A percentile compares a stretch with the other conserved stretches of the same genome.
Conservation (phyloP, 1,284 basidiomycete species). For the Malassezia obtusa region DNA sequence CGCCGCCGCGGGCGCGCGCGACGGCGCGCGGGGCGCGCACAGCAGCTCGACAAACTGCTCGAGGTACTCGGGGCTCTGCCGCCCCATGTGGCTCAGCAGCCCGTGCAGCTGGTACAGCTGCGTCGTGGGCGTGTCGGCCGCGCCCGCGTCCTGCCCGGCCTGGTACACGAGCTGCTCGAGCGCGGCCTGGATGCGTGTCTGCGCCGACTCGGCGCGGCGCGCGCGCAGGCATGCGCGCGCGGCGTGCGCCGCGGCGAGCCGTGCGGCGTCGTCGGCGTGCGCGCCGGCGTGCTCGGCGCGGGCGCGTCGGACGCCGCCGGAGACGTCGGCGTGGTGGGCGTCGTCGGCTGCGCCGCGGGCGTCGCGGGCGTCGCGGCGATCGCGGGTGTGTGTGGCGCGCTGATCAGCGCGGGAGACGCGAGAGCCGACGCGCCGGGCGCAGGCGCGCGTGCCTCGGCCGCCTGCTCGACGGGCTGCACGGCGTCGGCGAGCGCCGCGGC, state of each 20-base stretch:
- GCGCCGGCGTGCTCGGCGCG: neutral
- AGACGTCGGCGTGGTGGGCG: neutral
- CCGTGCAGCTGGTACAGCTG: conserved; percentile 15
- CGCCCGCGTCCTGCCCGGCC: conserved; percentile 19
- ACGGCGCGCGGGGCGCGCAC: neutral
- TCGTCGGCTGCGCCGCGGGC: neutral
- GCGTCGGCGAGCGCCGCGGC: conserved; percentile 1
- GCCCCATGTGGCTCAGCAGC: conserved; percentile 12
- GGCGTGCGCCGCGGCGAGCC: conserved; percentile 2
- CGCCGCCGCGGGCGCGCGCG: conserved; percentile 13
- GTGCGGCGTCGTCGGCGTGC: neutral
- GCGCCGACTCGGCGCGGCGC: neutral
- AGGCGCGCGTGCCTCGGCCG: neutral
- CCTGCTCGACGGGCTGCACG: conserved; percentile 5
- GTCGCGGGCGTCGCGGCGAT: neutral
- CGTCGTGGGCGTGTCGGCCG: conserved; percentile 16
- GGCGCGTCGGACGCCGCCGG: neutral
- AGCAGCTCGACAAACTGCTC: conserved; percentile 12
- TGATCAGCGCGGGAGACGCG: neutral
- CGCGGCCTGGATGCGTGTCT: conserved; percentile 3
- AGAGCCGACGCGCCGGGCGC: neutral
- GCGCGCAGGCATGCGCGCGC: neutral
- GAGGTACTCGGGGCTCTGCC: conserved; percentile 7
- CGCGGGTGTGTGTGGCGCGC: neutral
- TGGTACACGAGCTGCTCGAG: conserved; percentile 15